Evolutionary conservation across 2,329 filamentous ascomycete species (phyloP).

Genomic region (Bisporella sp.): DNA sequence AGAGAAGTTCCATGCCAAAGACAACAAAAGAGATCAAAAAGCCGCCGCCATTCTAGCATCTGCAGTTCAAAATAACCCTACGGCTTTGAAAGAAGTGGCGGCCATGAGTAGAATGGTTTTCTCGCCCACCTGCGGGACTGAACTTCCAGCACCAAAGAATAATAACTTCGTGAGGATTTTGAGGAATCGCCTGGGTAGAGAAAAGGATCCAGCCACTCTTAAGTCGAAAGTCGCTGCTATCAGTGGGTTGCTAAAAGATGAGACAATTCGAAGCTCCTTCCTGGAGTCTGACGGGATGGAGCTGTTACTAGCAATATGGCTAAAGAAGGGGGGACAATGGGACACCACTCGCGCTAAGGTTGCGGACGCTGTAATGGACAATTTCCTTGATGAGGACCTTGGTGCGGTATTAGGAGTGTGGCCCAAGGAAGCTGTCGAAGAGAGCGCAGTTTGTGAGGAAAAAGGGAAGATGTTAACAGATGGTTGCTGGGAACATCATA

Average conservation of each 20-base stretch:
- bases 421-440: slow-evolving; percentile 36
- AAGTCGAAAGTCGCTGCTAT: slow-evolving; percentile 40
- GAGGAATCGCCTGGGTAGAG: slow-evolving; percentile 11
- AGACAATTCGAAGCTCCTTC: slow-evolving; percentile 47
- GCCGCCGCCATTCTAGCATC: slow-evolving; percentile 52
- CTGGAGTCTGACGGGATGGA: slow-evolving; percentile 46
- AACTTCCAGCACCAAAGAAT: slow-evolving; percentile 2
- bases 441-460: slow-evolving; percentile 30
- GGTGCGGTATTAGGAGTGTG: slow-evolving; percentile 51
- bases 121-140: slow-evolving; percentile 18
- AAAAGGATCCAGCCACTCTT: slow-evolving; percentile 21
- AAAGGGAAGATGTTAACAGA: slow-evolving; percentile 33
- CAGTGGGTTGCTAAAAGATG: slow-evolving; percentile 48
- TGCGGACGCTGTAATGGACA: slow-evolving; percentile 54
- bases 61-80: slow-evolving; percentile 58
- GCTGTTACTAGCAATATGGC: slow-evolving; percentile 45
- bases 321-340: slow-evolving; percentile 40
- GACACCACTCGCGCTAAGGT: slow-evolving; percentile 45
- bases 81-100: slow-evolving; percentile 46
- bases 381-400: slow-evolving; percentile 60
- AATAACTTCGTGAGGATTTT: slow-evolving; percentile 21
- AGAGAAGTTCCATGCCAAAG: slow-evolving; percentile 13
- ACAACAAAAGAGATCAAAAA: slow-evolving; percentile 25
- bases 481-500: slow-evolving; percentile 53
- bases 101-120: slow-evolving; percentile 35